These are phyloP conservation scores for Fusarium sublunatum DNA, from an alignment of 2,329 filamentous ascomycete species.

Conservation along the genomic window DNA sequence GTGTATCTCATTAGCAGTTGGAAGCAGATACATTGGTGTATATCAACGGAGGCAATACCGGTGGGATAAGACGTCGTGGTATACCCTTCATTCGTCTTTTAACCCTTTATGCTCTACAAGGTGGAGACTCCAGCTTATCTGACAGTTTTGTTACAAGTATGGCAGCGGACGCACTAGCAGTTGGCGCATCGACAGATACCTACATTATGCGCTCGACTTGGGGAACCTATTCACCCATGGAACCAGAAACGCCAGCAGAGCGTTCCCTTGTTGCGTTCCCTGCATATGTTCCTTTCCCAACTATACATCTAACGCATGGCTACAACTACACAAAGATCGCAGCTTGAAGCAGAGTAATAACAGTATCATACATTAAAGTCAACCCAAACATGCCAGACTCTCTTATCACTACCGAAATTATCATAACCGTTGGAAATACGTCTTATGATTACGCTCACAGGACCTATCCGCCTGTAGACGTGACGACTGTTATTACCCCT, in stretches of 20 bases:
- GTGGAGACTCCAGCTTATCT: neutral
- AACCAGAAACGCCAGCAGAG: too few relatives aligned
- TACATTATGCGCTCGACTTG: too few relatives aligned
- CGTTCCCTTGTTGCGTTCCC: too few relatives aligned
- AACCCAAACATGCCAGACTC: neutral
- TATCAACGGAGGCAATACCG: too few relatives aligned
- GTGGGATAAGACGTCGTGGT: too few relatives aligned
- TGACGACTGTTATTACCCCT: neutral
- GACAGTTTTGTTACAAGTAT: neutral
- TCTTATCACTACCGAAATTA: neutral
- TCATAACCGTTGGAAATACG: neutral
- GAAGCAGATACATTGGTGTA: neutral
- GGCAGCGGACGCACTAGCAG: too few relatives aligned
- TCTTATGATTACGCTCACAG: too few relatives aligned
- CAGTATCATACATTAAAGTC: neutral
- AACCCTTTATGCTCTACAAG: too few relatives aligned
- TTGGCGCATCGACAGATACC: too few relatives aligned
- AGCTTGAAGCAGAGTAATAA: neutral
- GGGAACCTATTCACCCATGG: too few relatives aligned
- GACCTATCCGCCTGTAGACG: neutral
- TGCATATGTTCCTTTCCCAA: neutral
- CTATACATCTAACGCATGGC: neutral
- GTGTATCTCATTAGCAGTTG: slow-evolving; percentile 9
- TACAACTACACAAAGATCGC: neutral
- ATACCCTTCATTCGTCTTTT: too few relatives aligned